phyloP scores from a whole-genome alignment of 352 stramenopile genomes.

The Discostella stelligera region DNA sequence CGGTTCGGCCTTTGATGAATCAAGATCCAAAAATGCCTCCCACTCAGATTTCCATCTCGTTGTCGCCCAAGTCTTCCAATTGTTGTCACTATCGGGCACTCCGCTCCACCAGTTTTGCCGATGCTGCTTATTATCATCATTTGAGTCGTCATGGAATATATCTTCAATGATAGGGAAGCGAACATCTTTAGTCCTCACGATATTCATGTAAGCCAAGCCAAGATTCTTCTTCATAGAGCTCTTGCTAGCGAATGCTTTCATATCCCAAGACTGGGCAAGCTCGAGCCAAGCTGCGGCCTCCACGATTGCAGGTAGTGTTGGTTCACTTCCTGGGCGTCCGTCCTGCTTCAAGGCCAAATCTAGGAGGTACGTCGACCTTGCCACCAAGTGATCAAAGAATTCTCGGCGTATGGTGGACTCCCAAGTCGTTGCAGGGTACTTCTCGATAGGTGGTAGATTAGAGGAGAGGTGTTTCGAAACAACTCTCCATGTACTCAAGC shows the following conservation, averaged over 20 bases:
- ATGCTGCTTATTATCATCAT: neutral
- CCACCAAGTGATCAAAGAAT: slow-evolving; percentile 71
- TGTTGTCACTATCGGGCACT: slow-evolving; percentile 1
- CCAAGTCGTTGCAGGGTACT: slow-evolving; percentile 90
- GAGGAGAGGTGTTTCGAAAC: slow-evolving; percentile 30
- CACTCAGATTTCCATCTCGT: slow-evolving; percentile 48
- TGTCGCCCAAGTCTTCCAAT: slow-evolving; percentile 58
- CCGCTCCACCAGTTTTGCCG: slow-evolving; percentile 40
- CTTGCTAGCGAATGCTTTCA: slow-evolving; percentile 67
- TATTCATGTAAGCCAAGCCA: slow-evolving; percentile 91
- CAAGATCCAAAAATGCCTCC: slow-evolving; percentile 47
- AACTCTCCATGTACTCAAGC: slow-evolving; percentile 65
- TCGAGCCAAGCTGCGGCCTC: slow-evolving; percentile 84
- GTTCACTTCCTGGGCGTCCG: slow-evolving; percentile 17
- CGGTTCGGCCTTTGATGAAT: slow-evolving; percentile 36
- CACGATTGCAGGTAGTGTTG: slow-evolving; percentile 68
- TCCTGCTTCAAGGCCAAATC: slow-evolving; percentile 85
- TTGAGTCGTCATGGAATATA: slow-evolving; percentile 32
- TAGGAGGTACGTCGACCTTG: slow-evolving; percentile 86
- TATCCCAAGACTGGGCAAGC: slow-evolving; percentile 80
- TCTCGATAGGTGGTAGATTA: slow-evolving; percentile 49
- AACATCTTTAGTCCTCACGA: slow-evolving; percentile 76
- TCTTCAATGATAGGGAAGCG: slow-evolving; percentile 39
- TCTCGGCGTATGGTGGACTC: slow-evolving; percentile 89
- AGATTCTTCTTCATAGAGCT: slow-evolving; percentile 89